Conservation (phyloP, 192 early-diverging fungal genomes). For the Gaertneriomyces semiglobifer region DNA sequence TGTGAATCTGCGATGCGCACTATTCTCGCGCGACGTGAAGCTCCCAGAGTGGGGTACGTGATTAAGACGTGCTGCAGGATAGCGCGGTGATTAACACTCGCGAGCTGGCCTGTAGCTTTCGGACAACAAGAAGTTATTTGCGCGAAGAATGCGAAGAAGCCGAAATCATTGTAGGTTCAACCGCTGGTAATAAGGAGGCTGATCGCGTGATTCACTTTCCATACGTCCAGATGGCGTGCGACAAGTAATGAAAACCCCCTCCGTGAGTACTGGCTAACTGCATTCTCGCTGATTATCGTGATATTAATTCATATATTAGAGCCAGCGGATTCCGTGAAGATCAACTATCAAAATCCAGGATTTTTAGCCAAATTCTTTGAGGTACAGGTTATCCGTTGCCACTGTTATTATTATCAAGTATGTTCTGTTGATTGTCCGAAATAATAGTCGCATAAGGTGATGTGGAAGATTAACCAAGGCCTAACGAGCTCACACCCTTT, state of each 20-base stretch:
- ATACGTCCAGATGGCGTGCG: constrained; percentile 35
- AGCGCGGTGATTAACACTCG: neutral
- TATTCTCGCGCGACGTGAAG: constrained; percentile 69
- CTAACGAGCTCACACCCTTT: constrained; percentile 50
- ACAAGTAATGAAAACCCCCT: constrained; percentile 38
- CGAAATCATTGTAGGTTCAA: too few relatives aligned
- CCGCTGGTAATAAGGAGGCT: too few relatives aligned
- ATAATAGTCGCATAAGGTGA: constrained; percentile 33
- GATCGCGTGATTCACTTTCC: too few relatives aligned
- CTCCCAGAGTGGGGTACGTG: constrained; percentile 81
- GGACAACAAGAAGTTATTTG: constrained; percentile 89
- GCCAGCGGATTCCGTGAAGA: constrained; percentile 34
- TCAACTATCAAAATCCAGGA: constrained; percentile 41
- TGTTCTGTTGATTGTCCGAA: too few relatives aligned
- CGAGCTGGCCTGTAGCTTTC: constrained; percentile 39
- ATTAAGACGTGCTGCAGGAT: neutral
- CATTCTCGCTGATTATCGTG: neutral
- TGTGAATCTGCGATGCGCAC: constrained; percentile 67
- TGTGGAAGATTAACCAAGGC: constrained; percentile 52
- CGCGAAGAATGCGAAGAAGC: constrained; percentile 60
- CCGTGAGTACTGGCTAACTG: constrained; percentile 20
- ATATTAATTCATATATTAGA: constrained; percentile 28
- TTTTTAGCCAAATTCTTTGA: constrained; percentile 52
- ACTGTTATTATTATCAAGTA: too few relatives aligned
- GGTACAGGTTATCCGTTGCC: constrained; percentile 3